These are phyloP conservation scores for Phytophthora cryptogea DNA, from an alignment of 352 stramenopile species.

Conservation along the genomic window DNA sequence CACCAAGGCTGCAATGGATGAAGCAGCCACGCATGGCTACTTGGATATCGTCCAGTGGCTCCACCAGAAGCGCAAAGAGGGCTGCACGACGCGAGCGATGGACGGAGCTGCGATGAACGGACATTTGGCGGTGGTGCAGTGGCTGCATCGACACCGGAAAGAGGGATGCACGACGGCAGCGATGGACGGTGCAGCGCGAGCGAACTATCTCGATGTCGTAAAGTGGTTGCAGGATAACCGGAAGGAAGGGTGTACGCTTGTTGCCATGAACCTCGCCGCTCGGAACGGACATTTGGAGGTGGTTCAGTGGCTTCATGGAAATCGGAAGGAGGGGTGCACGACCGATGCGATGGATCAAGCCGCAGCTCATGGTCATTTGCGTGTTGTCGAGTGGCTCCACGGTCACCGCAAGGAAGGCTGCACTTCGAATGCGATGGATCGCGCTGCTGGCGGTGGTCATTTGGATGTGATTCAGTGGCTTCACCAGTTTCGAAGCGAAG, in stretches of 20 bases:
- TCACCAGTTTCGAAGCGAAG: slow-evolving; percentile 18
- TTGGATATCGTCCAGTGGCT: slow-evolving; percentile 29
- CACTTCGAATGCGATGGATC: slow-evolving; percentile 27
- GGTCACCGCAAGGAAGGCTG: slow-evolving; percentile 26
- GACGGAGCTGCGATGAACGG: slow-evolving; percentile 31
- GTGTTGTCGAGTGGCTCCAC: slow-evolving; percentile 32
- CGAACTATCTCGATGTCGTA: slow-evolving; percentile 25
- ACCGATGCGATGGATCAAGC: slow-evolving; percentile 31
- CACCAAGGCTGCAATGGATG: slow-evolving; percentile 34
- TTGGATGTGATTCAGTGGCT: slow-evolving; percentile 31
- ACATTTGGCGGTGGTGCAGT: slow-evolving; percentile 34
- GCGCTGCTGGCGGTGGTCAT: slow-evolving; percentile 19
- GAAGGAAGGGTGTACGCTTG: slow-evolving; percentile 24
- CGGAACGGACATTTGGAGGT: slow-evolving; percentile 24
- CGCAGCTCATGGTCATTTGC: slow-evolving; percentile 25
- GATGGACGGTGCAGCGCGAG: slow-evolving; percentile 22
- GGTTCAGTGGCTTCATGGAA: slow-evolving; percentile 26
- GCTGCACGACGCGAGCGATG: slow-evolving; percentile 33
- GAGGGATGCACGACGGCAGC: slow-evolving; percentile 34
- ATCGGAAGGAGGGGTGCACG: slow-evolving; percentile 25
- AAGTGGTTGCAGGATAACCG: slow-evolving; percentile 38
- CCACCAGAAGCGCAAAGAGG: slow-evolving; percentile 33
- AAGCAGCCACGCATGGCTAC: slow-evolving; percentile 30
- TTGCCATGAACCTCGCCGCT: slow-evolving; percentile 31
- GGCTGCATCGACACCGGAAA: slow-evolving; percentile 29